Evolutionary conservation across 306 rosid species (phyloP).

Genomic region (Lablab purpureus): DNA sequence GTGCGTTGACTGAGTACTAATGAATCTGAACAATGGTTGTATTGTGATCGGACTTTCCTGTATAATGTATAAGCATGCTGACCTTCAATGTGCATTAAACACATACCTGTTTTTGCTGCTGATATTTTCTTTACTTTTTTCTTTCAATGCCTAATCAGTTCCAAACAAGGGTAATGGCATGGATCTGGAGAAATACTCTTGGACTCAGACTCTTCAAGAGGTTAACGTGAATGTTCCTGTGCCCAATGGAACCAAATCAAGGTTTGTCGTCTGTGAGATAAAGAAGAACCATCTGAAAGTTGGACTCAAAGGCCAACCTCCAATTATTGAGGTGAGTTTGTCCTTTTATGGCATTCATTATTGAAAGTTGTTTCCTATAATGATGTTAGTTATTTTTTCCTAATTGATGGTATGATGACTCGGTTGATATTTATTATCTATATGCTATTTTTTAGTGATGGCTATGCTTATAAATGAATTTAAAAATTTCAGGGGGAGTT

Average conservation of each 20-base stretch:
- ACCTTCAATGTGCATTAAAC: background rate
- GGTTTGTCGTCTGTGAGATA: constrained; percentile 73
- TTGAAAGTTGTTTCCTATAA: background rate
- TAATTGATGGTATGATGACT: background rate
- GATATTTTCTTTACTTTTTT: background rate
- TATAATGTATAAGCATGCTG: background rate
- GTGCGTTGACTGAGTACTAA: background rate
- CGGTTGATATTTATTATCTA: background rate
- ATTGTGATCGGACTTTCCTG: background rate
- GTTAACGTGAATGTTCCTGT: constrained; percentile 72
- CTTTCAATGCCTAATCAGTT: constrained; percentile 52
- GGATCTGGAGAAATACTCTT: constrained; percentile 84
- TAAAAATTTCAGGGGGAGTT: constrained; percentile 70
- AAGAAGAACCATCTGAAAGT: constrained; percentile 86
- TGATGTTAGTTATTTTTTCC: background rate
- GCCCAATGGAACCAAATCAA: constrained; percentile 83
- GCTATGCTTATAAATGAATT: constrained; percentile 21
- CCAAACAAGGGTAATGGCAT: constrained; percentile 88
- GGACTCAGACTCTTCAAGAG: constrained; percentile 96
- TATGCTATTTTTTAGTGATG: background rate
- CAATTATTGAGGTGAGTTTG: constrained; percentile 79
- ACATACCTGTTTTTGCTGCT: background rate
- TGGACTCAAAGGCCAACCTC: constrained; percentile 95
- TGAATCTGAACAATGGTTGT: background rate
- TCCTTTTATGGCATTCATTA: background rate